phyloP scores from a whole-genome alignment of 768 basidiomycete genomes.

The Russula compacta region DNA sequence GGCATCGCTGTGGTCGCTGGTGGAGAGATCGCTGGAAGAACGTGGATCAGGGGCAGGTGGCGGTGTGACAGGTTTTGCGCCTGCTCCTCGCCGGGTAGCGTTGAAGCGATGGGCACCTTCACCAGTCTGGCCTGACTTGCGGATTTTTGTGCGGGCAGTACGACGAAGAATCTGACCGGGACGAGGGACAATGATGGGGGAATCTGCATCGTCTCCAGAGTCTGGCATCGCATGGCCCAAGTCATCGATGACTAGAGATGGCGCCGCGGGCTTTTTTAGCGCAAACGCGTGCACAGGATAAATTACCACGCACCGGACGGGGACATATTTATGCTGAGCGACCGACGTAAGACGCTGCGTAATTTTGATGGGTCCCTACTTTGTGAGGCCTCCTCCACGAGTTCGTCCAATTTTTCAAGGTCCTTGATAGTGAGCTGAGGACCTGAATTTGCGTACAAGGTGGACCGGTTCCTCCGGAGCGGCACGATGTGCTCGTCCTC shows the following conservation, averaged over 20 bases:
- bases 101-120: slow-evolving; percentile 82
- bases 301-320: slow-evolving; percentile 62
- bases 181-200: slow-evolving; percentile 84
- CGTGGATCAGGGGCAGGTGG: slow-evolving; percentile 28
- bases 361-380: slow-evolving; percentile 77
- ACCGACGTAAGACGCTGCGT: slow-evolving; percentile 71
- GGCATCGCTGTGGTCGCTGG: slow-evolving; percentile 29
- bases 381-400: slow-evolving; percentile 82
- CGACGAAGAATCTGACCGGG: slow-evolving; percentile 87
- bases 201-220: slow-evolving; percentile 72
- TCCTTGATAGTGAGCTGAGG: slow-evolving; percentile 90
- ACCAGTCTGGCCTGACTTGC: slow-evolving; percentile 68
- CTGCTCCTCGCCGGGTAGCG: slow-evolving; percentile 37
- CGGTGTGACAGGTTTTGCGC: slow-evolving; percentile 5
- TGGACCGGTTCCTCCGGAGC: slow-evolving; percentile 57
- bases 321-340: slow-evolving; percentile 78
- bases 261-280: slow-evolving; percentile 1
- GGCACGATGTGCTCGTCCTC: slow-evolving; percentile 59
- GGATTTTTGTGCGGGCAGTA: slow-evolving; percentile 89
- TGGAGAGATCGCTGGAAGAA: slow-evolving; percentile 62
- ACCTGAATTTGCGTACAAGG: slow-evolving; percentile 54
- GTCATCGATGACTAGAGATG: slow-evolving; percentile 45
- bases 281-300: not conserved
- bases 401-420: slow-evolving; percentile 86
- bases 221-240: slow-evolving; percentile 56